Conservation (phyloP, 495 filamentous ascomycete genomes). For the Penicillium cinerascens region DNA sequence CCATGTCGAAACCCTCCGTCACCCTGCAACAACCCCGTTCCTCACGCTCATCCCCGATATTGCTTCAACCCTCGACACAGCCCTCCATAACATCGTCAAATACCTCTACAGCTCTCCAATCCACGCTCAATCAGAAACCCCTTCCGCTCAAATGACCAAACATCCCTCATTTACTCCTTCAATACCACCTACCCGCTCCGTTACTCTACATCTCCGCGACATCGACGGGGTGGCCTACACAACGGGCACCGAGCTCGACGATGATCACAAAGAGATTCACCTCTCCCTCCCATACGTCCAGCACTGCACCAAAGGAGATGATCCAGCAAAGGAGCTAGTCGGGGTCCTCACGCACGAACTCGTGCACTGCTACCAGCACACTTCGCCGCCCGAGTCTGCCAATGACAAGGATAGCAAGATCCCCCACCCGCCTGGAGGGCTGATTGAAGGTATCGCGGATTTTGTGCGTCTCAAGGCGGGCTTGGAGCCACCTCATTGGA, state of each 20-base stretch:
- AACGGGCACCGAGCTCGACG: conserved; percentile 73
- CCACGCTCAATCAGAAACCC: background rate
- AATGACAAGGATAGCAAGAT: conserved; percentile 5
- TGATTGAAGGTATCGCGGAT: conserved; percentile 93
- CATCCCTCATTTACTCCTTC: conserved; percentile 25
- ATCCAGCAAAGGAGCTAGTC: conserved; percentile 59
- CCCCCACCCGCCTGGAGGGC: conserved; percentile 58
- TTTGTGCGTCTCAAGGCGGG: conserved; percentile 79
- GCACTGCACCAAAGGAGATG: conserved; percentile 34
- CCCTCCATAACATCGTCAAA: conserved; percentile 62
- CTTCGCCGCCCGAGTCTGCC: conserved; percentile 51
- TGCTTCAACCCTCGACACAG: conserved; percentile 52
- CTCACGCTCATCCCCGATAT: conserved; percentile 56
- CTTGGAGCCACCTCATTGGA: conserved; percentile 83
- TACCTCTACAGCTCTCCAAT: conserved; percentile 55
- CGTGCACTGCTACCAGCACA: conserved; percentile 93
- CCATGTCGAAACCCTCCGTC: conserved; percentile 64
- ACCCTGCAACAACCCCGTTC: conserved; percentile 60
- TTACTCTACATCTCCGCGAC: conserved; percentile 80
- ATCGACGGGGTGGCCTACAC: conserved; percentile 89
- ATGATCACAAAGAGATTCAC: conserved; percentile 94
- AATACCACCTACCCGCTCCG: conserved; percentile 62
- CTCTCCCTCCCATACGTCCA: conserved; percentile 75
- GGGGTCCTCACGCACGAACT: conserved; percentile 91
- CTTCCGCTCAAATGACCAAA: conserved; percentile 3